phyloP scores from a whole-genome alignment of 352 stramenopile genomes.

The Phytopythium ostracodes region DNA sequence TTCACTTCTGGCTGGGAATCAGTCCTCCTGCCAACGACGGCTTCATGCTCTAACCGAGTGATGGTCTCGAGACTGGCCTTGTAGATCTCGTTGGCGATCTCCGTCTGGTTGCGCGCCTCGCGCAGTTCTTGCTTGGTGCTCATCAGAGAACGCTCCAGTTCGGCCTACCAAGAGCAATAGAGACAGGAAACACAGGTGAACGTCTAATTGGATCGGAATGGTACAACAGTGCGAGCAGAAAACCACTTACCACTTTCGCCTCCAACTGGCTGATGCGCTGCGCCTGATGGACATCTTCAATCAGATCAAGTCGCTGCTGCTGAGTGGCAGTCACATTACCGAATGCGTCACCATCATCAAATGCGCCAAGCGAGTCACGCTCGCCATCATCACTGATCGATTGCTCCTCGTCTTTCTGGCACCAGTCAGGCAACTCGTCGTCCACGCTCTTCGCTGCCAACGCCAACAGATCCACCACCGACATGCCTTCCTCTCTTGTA shows the following conservation, averaged over 20 bases:
- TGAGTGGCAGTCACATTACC: not conserved
- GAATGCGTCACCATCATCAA: not conserved
- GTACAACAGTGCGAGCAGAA: too few relatives aligned
- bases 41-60: slow-evolving; percentile 33
- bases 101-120: slow-evolving; percentile 23
- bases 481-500: not conserved
- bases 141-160: slow-evolving; percentile 30
- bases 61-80: slow-evolving; percentile 68
- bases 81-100: slow-evolving; percentile 55
- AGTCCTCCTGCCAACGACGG: not conserved
- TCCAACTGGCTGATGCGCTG: slow-evolving; percentile 24
- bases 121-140: slow-evolving; percentile 21
- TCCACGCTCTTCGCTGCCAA: not conserved
- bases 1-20: not conserved
- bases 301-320: slow-evolving; percentile 3
- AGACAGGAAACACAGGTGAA: too few relatives aligned
- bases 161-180: slow-evolving; percentile 10
- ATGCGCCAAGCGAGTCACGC: not conserved
- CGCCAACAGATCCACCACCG: not conserved
- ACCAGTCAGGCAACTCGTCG: not conserved
- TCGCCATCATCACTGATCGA: not conserved
- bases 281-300: not conserved
- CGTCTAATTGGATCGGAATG: too few relatives aligned
- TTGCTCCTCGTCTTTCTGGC: not conserved
- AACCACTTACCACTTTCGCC: slow-evolving; percentile 38